Evolutionary conservation across 139 green algal species (phyloP).

Genomic region (Marvania coccoides): DNA sequence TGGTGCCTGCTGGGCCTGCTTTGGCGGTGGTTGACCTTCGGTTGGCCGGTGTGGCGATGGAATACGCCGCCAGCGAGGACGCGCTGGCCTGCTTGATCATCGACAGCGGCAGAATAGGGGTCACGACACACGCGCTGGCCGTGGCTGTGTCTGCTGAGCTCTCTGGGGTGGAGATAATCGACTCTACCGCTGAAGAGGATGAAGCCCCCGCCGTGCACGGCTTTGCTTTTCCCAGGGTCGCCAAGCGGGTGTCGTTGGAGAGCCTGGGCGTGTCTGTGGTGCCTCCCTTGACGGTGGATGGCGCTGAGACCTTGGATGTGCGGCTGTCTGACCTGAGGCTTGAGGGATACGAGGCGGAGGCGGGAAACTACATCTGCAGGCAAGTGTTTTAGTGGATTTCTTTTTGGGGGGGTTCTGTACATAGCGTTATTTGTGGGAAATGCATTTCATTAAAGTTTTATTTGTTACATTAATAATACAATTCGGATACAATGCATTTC

Average conservation of each 20-base stretch:
- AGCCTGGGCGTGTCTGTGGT: background rate
- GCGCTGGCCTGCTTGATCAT: background rate
- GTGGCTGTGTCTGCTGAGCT: too few species aligned
- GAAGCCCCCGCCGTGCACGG: conserved; percentile 11
- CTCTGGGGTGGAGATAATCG: too few species aligned
- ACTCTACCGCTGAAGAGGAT: background rate
- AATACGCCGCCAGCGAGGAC: background rate
- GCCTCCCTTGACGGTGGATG: background rate
- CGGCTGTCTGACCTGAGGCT: conserved; percentile 12
- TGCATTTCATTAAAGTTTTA: too few species aligned
- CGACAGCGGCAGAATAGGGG: too few species aligned
- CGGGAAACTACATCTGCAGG: conserved; percentile 34
- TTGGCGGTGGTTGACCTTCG: conserved; percentile 3
- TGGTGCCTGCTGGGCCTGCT: background rate
- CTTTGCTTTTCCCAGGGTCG: conserved; percentile 8
- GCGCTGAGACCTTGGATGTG: background rate
- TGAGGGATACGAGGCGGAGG: conserved; percentile 25
- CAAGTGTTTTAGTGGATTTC: too few species aligned
- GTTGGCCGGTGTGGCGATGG: background rate
- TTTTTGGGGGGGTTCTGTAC: too few species aligned
- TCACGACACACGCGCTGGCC: too few species aligned
- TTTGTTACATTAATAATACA: too few species aligned
- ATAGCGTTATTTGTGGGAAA: background rate
- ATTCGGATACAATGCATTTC: too few species aligned
- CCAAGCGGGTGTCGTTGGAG: conserved; percentile 1